A percentile compares a stretch with the other conserved stretches of the same genome.
phyloP scores from a whole-genome alignment of 441 rosid genomes.

The Populus hybrid region DNA sequence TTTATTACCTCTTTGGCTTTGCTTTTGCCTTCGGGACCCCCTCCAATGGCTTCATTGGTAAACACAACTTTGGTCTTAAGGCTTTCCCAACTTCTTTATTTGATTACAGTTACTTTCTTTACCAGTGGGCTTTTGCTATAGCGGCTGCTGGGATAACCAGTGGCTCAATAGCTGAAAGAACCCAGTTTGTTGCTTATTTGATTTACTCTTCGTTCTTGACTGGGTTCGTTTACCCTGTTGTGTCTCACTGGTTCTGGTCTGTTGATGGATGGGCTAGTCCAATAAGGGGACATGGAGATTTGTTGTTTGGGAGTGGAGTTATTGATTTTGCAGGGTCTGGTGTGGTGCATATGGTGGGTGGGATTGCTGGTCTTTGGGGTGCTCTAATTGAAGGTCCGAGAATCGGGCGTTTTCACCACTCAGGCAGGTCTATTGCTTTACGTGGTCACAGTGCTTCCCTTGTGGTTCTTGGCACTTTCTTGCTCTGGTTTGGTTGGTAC shows the following conservation, averaged over 20 bases:
- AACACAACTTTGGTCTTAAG: conserved; percentile 61
- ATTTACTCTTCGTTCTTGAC: conserved; percentile 64
- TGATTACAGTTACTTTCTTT: conserved; percentile 37
- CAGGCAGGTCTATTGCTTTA: conserved; percentile 45
- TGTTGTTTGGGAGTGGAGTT: too few relatives aligned
- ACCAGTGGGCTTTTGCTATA: too few relatives aligned
- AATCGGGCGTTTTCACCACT: conserved; percentile 57
- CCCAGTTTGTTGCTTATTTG: conserved; percentile 46
- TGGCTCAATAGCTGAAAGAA: conserved; percentile 56
- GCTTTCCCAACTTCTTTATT: conserved; percentile 33
- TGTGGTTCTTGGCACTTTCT: conserved; percentile 80
- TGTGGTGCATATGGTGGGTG: too few relatives aligned
- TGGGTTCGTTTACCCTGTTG: conserved; percentile 53
- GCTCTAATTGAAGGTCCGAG: conserved; percentile 82
- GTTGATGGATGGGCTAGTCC: too few relatives aligned
- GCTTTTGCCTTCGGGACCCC: conserved; percentile 84
- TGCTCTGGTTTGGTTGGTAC: conserved; percentile 94
- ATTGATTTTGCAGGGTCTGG: too few relatives aligned
- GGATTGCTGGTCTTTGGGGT: conserved; percentile 64
- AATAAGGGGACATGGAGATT: too few relatives aligned
- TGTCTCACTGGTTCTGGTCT: too few relatives aligned
- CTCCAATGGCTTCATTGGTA: conserved; percentile 81
- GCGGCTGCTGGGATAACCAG: conserved; percentile 56
- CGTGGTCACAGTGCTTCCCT: conserved; percentile 86
- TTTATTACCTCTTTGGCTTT: conserved; percentile 79